Base-by-base conservation (phyloP, 2,329 filamentous ascomycete species). In the Teratosphaeria pseudoeucalypti region DNA sequence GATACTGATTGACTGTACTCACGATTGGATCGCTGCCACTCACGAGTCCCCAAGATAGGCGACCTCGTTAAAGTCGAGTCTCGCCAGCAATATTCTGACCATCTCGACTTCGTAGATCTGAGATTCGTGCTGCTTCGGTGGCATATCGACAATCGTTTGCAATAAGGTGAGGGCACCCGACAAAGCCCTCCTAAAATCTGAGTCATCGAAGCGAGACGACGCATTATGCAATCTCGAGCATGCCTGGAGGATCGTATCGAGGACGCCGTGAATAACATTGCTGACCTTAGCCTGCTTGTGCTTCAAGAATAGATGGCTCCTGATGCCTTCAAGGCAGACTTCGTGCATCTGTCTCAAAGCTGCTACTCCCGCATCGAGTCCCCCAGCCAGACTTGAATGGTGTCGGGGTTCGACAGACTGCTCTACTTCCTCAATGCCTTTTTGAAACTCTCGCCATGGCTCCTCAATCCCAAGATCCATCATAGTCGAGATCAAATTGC, bases 381-480 rank as follows among this genome's bases (percentile, higher is more conserved):
- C 14, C 29, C n/a, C 19, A 29, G 27, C 32, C 6, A 26, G 11
- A 11, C 29, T n/a, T 12, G 26, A 32, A 14, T 23, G 5, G 12
- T 23, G 29, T 56, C 73, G 73, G 0, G 92, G 74, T 19, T 73
- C 74, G 0, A 92, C 74, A 23, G 79, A 78, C 1, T 68, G 68
- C 71, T 92, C 82, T 14, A 94, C 79, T 9, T 76, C 78, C 29
- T 84, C 77, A 0, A 96, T 77, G 64, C 84, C 87, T 0, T 70
- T 69, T 55, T 88, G 83, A 61, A 96, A 92, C 0, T 77, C 76
- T 26, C 76, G 76, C 92, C 92, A 97, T 0, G 86, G 84, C 16
- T 81, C 79, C 7, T 82, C 81, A 56, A 97, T 85, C 1, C 87
- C 91, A 0, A 85, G 82, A 60, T 92, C 89, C 63, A 95, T 87